phyloP scores from a whole-genome alignment of 139 green algal species.

The Limnomonas spitsbergensis region DNA sequence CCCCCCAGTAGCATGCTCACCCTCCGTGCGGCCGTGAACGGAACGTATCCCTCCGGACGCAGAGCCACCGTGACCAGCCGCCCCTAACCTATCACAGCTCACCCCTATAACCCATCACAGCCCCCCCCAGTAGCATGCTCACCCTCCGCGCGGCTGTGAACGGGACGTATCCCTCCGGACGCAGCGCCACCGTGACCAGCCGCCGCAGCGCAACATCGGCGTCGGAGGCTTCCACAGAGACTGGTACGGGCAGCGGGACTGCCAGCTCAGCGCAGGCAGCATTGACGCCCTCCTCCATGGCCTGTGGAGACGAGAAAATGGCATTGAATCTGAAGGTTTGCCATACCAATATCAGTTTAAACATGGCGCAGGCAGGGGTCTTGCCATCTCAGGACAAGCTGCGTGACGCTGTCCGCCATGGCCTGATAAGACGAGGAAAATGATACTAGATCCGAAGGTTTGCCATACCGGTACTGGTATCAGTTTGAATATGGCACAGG shows the following conservation, averaged over 20 bases:
- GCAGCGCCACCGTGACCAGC: constrained; percentile 1
- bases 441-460: not conserved
- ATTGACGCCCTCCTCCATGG: constrained; percentile 9
- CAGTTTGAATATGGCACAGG: not conserved
- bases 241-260: constrained; percentile 12
- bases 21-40: constrained; percentile 36
- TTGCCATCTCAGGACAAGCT: not conserved
- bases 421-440: not conserved
- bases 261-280: constrained; percentile 9
- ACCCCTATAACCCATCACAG: too few relatives aligned
- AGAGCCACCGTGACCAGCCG: constrained; percentile 12
- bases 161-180: constrained; percentile 25
- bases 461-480: not conserved
- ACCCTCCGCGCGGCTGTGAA: constrained; percentile 36
- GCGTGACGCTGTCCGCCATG: not conserved
- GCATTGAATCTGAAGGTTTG: not conserved
- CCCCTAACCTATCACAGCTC: too few relatives aligned
- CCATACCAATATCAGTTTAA: not conserved
- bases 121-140: too few relatives aligned
- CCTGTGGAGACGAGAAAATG: not conserved
- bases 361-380: not conserved
- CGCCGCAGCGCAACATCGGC: constrained; percentile 12
- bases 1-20: too few relatives aligned
- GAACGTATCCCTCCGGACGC: constrained; percentile 22
- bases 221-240: not conserved